Evolutionary conservation across 192 early-diverging fungal species (phyloP).

Genomic region (Jimgerdemannia flammicorona): DNA sequence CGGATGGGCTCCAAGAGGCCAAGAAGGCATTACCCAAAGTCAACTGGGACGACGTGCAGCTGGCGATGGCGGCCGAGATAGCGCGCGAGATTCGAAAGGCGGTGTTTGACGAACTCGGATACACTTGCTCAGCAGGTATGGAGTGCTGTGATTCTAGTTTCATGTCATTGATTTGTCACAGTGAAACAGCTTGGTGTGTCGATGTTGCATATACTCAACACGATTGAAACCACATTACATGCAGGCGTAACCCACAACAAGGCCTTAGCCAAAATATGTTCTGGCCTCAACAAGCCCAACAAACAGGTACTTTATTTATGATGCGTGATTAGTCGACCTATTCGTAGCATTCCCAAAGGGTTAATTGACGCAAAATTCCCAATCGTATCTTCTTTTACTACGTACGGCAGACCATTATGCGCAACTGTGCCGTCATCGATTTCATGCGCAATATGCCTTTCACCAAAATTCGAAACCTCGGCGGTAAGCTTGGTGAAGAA

Average conservation of each 20-base stretch:
- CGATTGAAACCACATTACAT: background rate
- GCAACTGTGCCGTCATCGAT: slow-evolving; percentile 42
- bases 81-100: slow-evolving; percentile 59
- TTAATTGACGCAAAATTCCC: too few relatives aligned
- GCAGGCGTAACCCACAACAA: slow-evolving; percentile 82
- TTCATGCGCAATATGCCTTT: slow-evolving; percentile 70
- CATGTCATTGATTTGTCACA: too few relatives aligned
- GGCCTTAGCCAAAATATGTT: slow-evolving; percentile 81
- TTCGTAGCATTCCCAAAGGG: too few relatives aligned
- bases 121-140: slow-evolving; percentile 73
- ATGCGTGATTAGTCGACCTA: background rate
- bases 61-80: slow-evolving; percentile 69
- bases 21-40: background rate
- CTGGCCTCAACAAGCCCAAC: slow-evolving; percentile 81
- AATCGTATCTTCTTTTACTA: background rate
- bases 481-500: slow-evolving; percentile 79
- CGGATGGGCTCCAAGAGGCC: slow-evolving; percentile 4
- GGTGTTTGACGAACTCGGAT: slow-evolving; percentile 65
- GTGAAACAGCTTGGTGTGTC: background rate
- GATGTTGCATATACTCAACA: background rate
- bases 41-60: slow-evolving; percentile 74
- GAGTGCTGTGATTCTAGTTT: background rate
- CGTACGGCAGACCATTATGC: slow-evolving; percentile 60
- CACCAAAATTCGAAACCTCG: slow-evolving; percentile 77
- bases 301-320: slow-evolving; percentile 52